These are phyloP conservation scores for Skeletonema potamos DNA, from an alignment of 108 stramenopile species.

Conservation along the genomic window DNA sequence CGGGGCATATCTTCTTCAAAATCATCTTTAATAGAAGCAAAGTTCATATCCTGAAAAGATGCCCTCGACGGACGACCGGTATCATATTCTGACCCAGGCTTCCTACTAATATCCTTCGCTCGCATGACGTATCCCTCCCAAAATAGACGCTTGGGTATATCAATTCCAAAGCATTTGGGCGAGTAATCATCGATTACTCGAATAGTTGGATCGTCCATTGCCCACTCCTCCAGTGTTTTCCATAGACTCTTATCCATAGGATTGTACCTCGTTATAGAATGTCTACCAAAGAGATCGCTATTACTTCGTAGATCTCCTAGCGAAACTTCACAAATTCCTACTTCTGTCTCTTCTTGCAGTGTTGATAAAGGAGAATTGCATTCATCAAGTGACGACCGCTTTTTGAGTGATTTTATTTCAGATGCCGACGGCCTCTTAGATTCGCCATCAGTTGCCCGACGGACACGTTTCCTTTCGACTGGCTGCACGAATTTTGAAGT, in stretches of 20 bases:
- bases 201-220: constrained; percentile 41
- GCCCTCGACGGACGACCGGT: constrained; percentile 64
- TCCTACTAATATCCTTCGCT: constrained; percentile 52
- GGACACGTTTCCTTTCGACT: not conserved
- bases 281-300: not conserved
- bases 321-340: not conserved
- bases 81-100: constrained; percentile 43
- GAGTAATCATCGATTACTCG: constrained; percentile 54
- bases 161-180: constrained; percentile 50
- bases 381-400: not conserved
- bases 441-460: not conserved
- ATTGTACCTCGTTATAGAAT: not conserved
- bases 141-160: constrained; percentile 66
- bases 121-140: constrained; percentile 62
- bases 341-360: not conserved
- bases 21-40: constrained; percentile 42
- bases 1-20: constrained; percentile 37
- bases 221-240: constrained; percentile 30
- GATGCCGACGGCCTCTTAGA: not conserved
- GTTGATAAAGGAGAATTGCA: not conserved
- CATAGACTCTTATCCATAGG: not conserved
- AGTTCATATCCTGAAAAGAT: constrained; percentile 73
- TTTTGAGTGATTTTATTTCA: not conserved
- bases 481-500: not conserved
- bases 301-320: not conserved